Conservation (phyloP, 495 filamentous ascomycete genomes). For the Clohesyomyces aquaticus region DNA sequence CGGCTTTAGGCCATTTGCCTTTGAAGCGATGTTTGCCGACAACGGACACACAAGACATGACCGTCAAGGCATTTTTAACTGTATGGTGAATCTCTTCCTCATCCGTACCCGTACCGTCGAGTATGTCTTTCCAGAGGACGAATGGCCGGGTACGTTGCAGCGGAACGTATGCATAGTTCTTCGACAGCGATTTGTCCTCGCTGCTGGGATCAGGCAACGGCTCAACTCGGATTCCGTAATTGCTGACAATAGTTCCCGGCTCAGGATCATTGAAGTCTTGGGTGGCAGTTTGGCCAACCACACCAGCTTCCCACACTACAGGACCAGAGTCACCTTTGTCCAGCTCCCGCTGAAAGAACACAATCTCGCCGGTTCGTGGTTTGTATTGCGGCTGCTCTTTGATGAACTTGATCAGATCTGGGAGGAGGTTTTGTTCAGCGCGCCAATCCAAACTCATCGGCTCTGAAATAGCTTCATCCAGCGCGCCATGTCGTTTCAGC, state of each 20-base stretch:
- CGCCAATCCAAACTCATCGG: conserved; percentile 59
- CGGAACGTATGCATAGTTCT: conserved; percentile 59
- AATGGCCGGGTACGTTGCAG: conserved; percentile 62
- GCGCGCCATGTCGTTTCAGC: conserved; percentile 47
- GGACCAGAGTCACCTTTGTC: conserved; percentile 40
- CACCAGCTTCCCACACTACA: conserved; percentile 61
- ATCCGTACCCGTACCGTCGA: conserved; percentile 48
- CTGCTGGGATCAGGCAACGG: conserved; percentile 56
- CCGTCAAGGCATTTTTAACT: conserved; percentile 58
- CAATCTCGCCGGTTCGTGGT: conserved; percentile 61
- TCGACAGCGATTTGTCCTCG: conserved; percentile 55
- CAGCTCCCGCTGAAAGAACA: conserved; percentile 56
- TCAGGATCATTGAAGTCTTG: conserved; percentile 53
- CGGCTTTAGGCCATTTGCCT: conserved; percentile 59
- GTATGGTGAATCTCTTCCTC: conserved; percentile 56
- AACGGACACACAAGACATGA: conserved; percentile 58
- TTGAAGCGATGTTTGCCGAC: conserved; percentile 56
- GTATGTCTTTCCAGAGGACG: conserved; percentile 53
- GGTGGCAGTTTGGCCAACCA: conserved; percentile 54
- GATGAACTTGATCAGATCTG: conserved; percentile 40
- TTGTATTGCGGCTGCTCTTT: conserved; percentile 55
- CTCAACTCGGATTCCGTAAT: conserved; percentile 64
- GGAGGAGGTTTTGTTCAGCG: conserved; percentile 50
- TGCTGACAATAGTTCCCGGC: conserved; percentile 50
- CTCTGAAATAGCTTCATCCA: conserved; percentile 56